A percentile compares a stretch with the other conserved stretches of the same genome.
Conservation (phyloP, 139 green algal species). For the Chlamydomonas sp. region DNA sequence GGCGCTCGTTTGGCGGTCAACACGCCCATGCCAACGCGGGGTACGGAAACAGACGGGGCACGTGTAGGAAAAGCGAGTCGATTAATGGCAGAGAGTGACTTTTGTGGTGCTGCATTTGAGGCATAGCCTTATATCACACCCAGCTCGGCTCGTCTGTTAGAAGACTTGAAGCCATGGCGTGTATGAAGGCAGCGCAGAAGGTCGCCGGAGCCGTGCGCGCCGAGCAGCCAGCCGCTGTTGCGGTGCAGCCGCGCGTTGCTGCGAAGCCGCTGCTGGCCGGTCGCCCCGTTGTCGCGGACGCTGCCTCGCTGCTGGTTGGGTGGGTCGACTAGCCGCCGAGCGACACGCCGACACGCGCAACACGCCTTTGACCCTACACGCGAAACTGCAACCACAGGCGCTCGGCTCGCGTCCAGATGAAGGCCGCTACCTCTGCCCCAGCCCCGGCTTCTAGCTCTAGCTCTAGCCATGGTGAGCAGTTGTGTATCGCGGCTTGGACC, state of each 20-base stretch:
- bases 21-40: too few relatives aligned
- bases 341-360: background rate
- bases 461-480: too few relatives aligned
- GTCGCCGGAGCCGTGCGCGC: conserved; percentile 3
- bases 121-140: too few relatives aligned
- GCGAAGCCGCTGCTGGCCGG: conserved; percentile 24
- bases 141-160: background rate
- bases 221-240: conserved; percentile 7
- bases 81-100: too few relatives aligned
- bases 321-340: background rate
- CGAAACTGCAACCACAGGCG: background rate
- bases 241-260: background rate
- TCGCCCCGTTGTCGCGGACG: conserved; percentile 14
- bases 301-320: conserved; percentile 16
- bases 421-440: background rate
- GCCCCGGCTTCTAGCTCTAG: too few relatives aligned
- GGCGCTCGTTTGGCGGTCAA: too few relatives aligned
- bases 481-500: too few relatives aligned
- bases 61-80: too few relatives aligned
- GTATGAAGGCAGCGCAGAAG: background rate
- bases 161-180: conserved; percentile 8
- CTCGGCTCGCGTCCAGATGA: conserved; percentile 15
- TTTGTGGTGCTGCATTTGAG: too few relatives aligned
- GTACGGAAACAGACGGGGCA: too few relatives aligned
- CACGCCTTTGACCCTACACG: background rate